Evolutionary conservation across 768 basidiomycete genomes (phyloP).

Genomic region (Termitomyces bulborhizus): DNA sequence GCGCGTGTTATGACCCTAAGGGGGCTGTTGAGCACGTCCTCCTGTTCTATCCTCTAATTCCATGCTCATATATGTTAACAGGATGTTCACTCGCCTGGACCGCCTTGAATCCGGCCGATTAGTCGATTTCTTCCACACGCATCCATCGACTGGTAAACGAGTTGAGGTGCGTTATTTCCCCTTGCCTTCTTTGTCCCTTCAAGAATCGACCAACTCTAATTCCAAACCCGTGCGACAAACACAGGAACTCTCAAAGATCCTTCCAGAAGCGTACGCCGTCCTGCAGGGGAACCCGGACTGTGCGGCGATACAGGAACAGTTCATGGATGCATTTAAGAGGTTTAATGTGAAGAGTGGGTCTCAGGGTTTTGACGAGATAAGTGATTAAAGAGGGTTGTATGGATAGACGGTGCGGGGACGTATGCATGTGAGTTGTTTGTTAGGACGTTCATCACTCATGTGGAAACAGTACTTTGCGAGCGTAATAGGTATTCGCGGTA

Average conservation of each 20-base stretch:
- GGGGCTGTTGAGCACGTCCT: constrained; percentile 62
- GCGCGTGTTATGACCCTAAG: constrained; percentile 82
- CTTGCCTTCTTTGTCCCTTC: background rate
- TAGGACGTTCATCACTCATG: no score
- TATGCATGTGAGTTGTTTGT: no score
- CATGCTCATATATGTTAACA: constrained; percentile 18
- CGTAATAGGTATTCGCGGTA: no score
- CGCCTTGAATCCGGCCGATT: constrained; percentile 39
- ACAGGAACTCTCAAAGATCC: constrained; percentile 44
- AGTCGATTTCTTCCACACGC: constrained; percentile 68
- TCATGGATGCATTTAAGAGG: constrained; percentile 23
- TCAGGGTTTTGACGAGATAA: background rate
- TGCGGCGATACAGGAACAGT: constrained; percentile 29
- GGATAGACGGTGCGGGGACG: no score
- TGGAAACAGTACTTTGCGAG: no score
- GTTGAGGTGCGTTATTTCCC: constrained; percentile 47
- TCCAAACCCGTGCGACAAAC: background rate
- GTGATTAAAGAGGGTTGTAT: background rate
- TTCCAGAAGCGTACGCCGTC: constrained; percentile 54
- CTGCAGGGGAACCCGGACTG: constrained; percentile 55
- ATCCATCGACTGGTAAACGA: constrained; percentile 69
- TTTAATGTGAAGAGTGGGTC: background rate
- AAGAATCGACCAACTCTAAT: background rate
- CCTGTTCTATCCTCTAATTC: background rate
- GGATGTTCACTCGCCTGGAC: constrained; percentile 68